Evolutionary conservation across 2,329 filamentous ascomycete species (phyloP).

Genomic region (Leptographium lundbergii): DNA sequence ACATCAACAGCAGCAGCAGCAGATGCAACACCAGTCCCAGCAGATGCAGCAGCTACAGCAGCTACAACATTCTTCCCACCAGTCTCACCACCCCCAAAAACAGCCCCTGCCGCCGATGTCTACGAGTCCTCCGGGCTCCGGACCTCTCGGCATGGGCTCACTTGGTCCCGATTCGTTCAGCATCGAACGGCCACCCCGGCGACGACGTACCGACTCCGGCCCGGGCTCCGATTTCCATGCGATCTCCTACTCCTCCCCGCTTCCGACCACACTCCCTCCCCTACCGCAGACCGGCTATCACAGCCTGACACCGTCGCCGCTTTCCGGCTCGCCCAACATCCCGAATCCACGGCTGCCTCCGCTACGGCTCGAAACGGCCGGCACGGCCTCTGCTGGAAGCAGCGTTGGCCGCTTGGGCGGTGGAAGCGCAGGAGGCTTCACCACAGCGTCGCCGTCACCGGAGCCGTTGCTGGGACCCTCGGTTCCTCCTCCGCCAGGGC

Average conservation of each 20-base stretch:
- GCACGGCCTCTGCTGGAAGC: conserved; percentile 16
- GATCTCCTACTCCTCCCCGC: not conserved
- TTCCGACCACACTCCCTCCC: conserved; percentile 4
- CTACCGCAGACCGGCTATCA: not conserved
- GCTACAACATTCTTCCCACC: not conserved
- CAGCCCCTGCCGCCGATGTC: conserved; percentile 6
- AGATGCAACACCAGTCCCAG: not conserved
- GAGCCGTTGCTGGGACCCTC: conserved; percentile 3
- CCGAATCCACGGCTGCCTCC: conserved; percentile 6
- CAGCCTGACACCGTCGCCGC: conserved; percentile 9
- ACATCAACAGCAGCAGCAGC: conserved; percentile 1
- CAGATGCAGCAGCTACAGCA: conserved; percentile 13
- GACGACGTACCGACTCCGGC: conserved; percentile 10
- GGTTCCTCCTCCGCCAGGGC: conserved; percentile 1
- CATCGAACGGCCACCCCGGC: conserved; percentile 8
- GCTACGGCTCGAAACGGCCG: conserved; percentile 10
- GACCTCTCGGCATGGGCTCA: conserved; percentile 11
- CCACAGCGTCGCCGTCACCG: conserved; percentile 4
- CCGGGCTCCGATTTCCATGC: conserved; percentile 3
- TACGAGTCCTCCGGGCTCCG: conserved; percentile 7
- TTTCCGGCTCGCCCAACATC: conserved; percentile 7
- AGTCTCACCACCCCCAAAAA: not conserved
- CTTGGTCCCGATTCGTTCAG: conserved; percentile 12
- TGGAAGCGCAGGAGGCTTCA: conserved; percentile 14
- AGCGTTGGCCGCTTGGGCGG: conserved; percentile 6